Conservation (phyloP, 495 filamentous ascomycete genomes). For the Penicillium fimorum region DNA sequence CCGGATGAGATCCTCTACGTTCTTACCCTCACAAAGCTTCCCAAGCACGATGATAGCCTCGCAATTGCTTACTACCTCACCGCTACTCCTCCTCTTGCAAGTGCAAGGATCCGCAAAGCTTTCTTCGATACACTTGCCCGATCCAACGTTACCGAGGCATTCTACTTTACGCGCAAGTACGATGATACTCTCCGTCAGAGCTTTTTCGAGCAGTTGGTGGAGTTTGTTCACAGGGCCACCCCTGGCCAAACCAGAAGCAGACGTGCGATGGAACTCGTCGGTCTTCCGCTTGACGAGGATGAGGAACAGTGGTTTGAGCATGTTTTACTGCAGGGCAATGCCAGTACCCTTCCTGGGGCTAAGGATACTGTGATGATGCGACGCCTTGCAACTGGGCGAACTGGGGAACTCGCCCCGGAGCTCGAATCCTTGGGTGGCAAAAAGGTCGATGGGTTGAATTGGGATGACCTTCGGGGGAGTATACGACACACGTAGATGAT, state of each 20-base stretch:
- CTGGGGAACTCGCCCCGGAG: constrained; percentile 33
- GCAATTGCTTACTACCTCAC: constrained; percentile 75
- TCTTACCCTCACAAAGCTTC: constrained; percentile 59
- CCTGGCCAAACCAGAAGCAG: constrained; percentile 47
- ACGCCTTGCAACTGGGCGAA: constrained; percentile 55
- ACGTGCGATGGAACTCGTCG: constrained; percentile 66
- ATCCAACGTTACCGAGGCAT: constrained; percentile 67
- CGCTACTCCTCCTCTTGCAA: constrained; percentile 62
- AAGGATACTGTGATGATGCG: constrained; percentile 71
- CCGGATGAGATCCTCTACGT: constrained; percentile 73
- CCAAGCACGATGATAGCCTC: constrained; percentile 60
- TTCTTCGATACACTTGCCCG: constrained; percentile 66
- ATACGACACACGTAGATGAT: constrained; percentile 32
- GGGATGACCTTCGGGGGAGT: constrained; percentile 48
- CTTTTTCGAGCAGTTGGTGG: constrained; percentile 67
- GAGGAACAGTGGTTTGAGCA: constrained; percentile 75
- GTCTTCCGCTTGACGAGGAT: constrained; percentile 61
- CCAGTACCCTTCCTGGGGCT: constrained; percentile 57
- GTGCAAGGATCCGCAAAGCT: constrained; percentile 54
- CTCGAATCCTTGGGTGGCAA: constrained; percentile 45
- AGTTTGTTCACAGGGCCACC: constrained; percentile 53
- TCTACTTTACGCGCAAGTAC: constrained; percentile 66
- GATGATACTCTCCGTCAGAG: constrained; percentile 56
- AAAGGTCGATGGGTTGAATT: constrained; percentile 53
- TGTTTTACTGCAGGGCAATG: constrained; percentile 59